phyloP scores from a whole-genome alignment of 2,329 filamentous ascomycete genomes.

The Truncatella angustata region DNA sequence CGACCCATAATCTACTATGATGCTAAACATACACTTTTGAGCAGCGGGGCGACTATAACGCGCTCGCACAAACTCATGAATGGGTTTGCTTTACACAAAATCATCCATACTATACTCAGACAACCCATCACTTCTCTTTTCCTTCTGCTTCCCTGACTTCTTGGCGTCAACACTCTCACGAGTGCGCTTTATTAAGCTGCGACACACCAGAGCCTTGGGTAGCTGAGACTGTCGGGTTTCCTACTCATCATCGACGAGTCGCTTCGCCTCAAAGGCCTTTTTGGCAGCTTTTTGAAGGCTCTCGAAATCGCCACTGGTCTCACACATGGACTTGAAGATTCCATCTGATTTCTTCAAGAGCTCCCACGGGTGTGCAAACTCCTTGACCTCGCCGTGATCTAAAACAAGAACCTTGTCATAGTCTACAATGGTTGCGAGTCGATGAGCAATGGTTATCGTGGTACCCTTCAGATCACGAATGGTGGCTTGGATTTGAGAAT shows the following conservation, averaged over 20 bases:
- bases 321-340: slow-evolving; percentile 62
- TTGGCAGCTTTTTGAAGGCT: slow-evolving; percentile 51
- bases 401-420: slow-evolving; percentile 97
- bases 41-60: background rate
- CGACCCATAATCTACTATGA: background rate
- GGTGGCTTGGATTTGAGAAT: slow-evolving; percentile 93
- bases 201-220: too few relatives aligned
- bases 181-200: too few relatives aligned
- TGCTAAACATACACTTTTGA: slow-evolving; percentile 1
- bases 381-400: slow-evolving; percentile 82
- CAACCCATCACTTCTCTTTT: background rate
- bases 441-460: slow-evolving; percentile 94
- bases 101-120: slow-evolving; percentile 9
- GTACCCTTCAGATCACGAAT: slow-evolving; percentile 92
- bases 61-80: too few relatives aligned
- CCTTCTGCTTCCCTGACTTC: background rate
- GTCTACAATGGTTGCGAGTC: slow-evolving; percentile 93
- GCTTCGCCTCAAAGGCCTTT: slow-evolving; percentile 44
- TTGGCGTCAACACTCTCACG: background rate
- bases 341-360: slow-evolving; percentile 71
- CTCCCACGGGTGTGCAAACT: slow-evolving; percentile 88
- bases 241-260: slow-evolving; percentile 37
- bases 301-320: slow-evolving; percentile 59
- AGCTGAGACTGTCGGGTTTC: background rate
- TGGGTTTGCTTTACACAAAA: background rate